A percentile compares a stretch with the other conserved stretches of the same genome.
phyloP scores from a whole-genome alignment of 2,329 filamentous ascomycete species.

The Malbranchea cinnamomea region DNA sequence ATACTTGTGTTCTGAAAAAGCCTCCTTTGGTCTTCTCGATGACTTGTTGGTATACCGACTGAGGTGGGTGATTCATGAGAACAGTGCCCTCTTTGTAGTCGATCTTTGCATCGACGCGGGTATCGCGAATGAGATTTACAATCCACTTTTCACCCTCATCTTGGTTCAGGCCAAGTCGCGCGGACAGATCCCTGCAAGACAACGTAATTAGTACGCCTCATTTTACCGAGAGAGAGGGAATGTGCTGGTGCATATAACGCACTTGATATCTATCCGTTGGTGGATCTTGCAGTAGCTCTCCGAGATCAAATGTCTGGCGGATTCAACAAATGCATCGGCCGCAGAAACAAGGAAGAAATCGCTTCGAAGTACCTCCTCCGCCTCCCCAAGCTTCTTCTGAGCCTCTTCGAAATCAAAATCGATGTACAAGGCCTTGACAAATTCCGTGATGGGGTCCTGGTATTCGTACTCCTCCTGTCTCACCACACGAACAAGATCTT shows the following conservation, averaged over 20 bases:
- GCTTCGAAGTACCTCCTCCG: constrained; percentile 77
- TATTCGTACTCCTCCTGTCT: constrained; percentile 98
- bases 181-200: constrained; percentile 58
- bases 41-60: constrained; percentile 97
- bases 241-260: constrained; percentile 16
- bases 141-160: constrained; percentile 99
- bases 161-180: constrained; percentile 75
- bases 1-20: constrained; percentile 95
- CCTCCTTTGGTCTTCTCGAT: constrained; percentile 98
- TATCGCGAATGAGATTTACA: constrained; percentile 96
- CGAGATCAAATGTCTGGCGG: constrained; percentile 88
- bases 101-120: constrained; percentile 94
- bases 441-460: constrained; percentile 86
- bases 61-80: constrained; percentile 97
- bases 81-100: constrained; percentile 98
- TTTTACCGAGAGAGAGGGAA: neutral
- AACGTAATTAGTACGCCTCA: constrained; percentile 1
- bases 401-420: constrained; percentile 97
- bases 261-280: constrained; percentile 92
- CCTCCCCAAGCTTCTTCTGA: constrained; percentile 69
- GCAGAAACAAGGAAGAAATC: constrained; percentile 91
- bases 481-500: constrained; percentile 90
- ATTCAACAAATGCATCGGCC: constrained; percentile 81
- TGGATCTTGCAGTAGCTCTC: constrained; percentile 99
- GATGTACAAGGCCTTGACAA: constrained; percentile 89